Evolutionary conservation across 1,139 yeast genomes (phyloP).

Genomic region (Sugiyamaella castrensis): DNA sequence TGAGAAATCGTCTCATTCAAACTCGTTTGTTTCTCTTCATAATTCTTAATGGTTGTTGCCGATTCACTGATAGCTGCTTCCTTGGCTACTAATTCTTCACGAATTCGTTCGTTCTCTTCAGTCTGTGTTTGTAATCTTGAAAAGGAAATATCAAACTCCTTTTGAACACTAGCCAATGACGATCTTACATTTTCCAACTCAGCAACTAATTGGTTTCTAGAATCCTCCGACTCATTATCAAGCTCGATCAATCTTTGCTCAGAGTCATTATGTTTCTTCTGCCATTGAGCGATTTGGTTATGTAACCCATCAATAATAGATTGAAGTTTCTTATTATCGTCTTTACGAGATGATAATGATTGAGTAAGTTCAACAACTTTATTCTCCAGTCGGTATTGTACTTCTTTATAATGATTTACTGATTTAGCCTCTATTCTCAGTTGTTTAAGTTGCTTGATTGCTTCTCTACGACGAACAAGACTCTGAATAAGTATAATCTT

Average conservation of each 20-base stretch:
- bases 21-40: conserved; percentile 32
- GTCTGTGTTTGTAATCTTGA: conserved; percentile 56
- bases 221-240: conserved; percentile 53
- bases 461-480: conserved; percentile 71
- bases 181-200: conserved; percentile 45
- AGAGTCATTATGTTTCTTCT: conserved; percentile 33
- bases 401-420: conserved; percentile 84
- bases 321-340: conserved; percentile 72
- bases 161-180: conserved; percentile 50
- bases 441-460: conserved; percentile 58
- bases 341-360: conserved; percentile 68
- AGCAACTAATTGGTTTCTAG: conserved; percentile 53
- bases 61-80: conserved; percentile 51
- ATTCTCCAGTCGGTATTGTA: conserved; percentile 87
- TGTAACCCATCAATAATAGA: conserved; percentile 56
- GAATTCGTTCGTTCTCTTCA: conserved; percentile 60
- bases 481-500: conserved; percentile 75
- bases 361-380: conserved; percentile 94
- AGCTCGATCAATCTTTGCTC: conserved; percentile 31
- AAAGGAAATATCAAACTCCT: conserved; percentile 61
- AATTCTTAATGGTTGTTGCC: conserved; percentile 30
- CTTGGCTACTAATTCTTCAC: conserved; percentile 53
- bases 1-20: conserved; percentile 66
- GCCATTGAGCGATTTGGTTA: conserved; percentile 37
- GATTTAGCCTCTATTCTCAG: conserved; percentile 85